These are phyloP conservation scores for Aureobasidium sp. DNA, from an alignment of 2,329 filamentous ascomycete genomes.

Conservation along the genomic window DNA sequence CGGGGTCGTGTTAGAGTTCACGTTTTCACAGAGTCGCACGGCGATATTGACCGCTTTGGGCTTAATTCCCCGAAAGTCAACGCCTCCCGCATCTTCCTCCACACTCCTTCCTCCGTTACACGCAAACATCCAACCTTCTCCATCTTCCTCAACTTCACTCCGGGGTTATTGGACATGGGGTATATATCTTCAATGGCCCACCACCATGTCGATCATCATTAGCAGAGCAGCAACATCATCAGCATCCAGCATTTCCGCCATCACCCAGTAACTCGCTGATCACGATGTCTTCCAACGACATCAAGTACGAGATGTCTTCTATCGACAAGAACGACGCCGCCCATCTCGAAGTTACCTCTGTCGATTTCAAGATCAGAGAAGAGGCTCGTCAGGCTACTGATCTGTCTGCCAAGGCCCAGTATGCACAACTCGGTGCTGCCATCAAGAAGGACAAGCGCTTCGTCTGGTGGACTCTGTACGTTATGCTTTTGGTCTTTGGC, in stretches of 20 bases:
- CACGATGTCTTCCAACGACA: constrained; percentile 15
- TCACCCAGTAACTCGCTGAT: neutral
- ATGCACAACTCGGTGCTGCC: constrained; percentile 22
- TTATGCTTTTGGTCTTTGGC: constrained; percentile 29
- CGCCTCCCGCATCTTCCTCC: neutral
- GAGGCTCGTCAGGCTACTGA: neutral
- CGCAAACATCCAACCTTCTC: neutral
- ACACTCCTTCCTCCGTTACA: neutral
- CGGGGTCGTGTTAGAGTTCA: neutral
- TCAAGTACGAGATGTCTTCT: constrained; percentile 13
- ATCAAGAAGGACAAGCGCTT: constrained; percentile 24
- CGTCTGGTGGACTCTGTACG: constrained; percentile 22
- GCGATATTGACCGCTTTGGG: neutral
- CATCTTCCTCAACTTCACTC: neutral
- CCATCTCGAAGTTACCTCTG: constrained; percentile 14
- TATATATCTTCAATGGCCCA: neutral
- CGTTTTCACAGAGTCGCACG: neutral
- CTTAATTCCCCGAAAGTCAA: neutral
- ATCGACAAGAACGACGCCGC: constrained; percentile 19
- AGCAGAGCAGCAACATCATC: neutral
- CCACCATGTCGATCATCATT: neutral
- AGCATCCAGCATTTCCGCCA: neutral
- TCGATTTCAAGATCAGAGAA: neutral
- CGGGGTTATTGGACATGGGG: neutral
- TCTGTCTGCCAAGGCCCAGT: constrained; percentile 20